Evolutionary conservation across 2,329 filamentous ascomycete genomes (phyloP).

Genomic region (Alternaria sp.): DNA sequence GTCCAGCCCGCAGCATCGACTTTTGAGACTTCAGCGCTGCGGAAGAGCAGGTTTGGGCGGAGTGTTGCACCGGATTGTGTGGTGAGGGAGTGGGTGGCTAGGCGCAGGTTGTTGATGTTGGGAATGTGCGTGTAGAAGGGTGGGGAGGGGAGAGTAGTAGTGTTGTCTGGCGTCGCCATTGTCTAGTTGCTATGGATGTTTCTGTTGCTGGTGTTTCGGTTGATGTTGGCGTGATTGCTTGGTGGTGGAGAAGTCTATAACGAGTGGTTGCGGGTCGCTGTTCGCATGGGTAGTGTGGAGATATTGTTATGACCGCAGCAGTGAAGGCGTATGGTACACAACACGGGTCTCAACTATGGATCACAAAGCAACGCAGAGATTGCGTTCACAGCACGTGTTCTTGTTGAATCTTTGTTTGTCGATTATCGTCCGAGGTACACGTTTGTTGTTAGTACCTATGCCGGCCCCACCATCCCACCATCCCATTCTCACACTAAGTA

Average conservation of each 20-base stretch:
- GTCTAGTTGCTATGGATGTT: background rate
- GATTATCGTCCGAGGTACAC: background rate
- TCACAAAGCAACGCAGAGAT: background rate
- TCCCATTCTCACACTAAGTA: background rate
- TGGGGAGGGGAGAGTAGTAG: slow-evolving; percentile 29
- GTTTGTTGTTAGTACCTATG: background rate
- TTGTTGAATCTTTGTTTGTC: background rate
- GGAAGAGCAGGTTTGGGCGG: slow-evolving; percentile 67
- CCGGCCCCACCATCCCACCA: slow-evolving; percentile 1
- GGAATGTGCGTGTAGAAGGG: slow-evolving; percentile 46
- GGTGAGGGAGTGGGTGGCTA: slow-evolving; percentile 38
- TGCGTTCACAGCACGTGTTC: background rate
- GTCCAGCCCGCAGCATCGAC: slow-evolving; percentile 33
- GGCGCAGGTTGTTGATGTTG: slow-evolving; percentile 49
- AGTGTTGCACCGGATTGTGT: slow-evolving; percentile 52
- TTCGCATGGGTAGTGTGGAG: background rate
- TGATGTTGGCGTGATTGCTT: background rate
- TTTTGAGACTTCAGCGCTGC: slow-evolving; percentile 70
- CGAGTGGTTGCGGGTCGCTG: background rate
- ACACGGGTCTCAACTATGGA: background rate
- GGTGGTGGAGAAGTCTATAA: no score
- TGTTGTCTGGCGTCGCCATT: background rate
- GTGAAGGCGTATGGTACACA: background rate
- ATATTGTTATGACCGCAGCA: background rate
- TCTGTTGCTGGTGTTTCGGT: background rate